A percentile compares a stretch with the other conserved stretches of the same genome.
Conservation (phyloP, 805 yeast genomes). For the Saccharomycopsis fibuligera region DNA sequence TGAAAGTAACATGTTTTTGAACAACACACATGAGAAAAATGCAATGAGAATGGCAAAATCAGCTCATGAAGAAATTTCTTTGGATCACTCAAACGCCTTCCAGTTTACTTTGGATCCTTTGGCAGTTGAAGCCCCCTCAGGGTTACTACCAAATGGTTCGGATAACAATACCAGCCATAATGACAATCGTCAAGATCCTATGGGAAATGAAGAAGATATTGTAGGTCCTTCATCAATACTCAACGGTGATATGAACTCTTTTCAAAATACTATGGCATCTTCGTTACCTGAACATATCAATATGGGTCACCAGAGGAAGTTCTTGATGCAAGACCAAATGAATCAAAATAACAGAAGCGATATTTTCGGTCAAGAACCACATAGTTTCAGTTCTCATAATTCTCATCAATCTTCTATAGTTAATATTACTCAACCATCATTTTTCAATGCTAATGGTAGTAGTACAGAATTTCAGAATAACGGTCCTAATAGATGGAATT, state of each 20-base stretch:
- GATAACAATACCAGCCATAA: background rate
- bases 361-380: background rate
- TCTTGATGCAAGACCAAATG: background rate
- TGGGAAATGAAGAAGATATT: background rate
- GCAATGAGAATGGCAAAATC: no score
- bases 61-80: conserved; percentile 20
- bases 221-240: conserved; percentile 2
- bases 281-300: background rate
- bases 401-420: no score
- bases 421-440: no score
- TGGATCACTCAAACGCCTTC: conserved; percentile 24
- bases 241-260: background rate
- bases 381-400: background rate
- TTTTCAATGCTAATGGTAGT: no score
- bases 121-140: conserved; percentile 40
- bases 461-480: no score
- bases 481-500: no score
- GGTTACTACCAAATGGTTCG: background rate
- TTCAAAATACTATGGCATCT: background rate
- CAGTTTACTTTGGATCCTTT: conserved; percentile 40
- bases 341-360: background rate
- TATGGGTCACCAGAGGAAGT: background rate
- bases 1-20: conserved; percentile 1
- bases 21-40: background rate
- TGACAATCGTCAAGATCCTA: background rate